phyloP scores from a whole-genome alignment of 2,329 filamentous ascomycete species.

The Ascochyta viciae-villosae region DNA sequence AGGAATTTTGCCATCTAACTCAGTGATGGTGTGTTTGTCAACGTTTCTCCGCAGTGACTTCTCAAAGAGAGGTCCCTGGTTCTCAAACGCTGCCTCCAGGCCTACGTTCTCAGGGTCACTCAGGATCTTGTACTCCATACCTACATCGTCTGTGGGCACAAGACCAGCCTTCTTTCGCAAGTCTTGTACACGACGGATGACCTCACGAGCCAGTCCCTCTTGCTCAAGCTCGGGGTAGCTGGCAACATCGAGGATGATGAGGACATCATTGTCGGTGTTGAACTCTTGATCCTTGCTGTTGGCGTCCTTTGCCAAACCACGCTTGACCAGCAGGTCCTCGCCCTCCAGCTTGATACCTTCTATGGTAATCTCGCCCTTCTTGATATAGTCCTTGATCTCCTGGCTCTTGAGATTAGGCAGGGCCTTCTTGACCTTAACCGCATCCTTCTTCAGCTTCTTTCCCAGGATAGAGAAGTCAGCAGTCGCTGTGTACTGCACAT shows the following conservation, averaged over 20 bases:
- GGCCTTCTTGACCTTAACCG: conserved; percentile 88
- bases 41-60: conserved; percentile 80
- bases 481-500: conserved; percentile 86
- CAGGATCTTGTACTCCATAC: conserved; percentile 89
- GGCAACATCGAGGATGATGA: conserved; percentile 86
- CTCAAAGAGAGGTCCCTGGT: conserved; percentile 72
- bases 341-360: conserved; percentile 84
- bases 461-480: conserved; percentile 95
- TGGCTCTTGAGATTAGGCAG: conserved; percentile 79
- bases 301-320: conserved; percentile 76
- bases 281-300: conserved; percentile 79
- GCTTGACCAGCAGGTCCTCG: conserved; percentile 83
- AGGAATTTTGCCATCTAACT: conserved; percentile 64
- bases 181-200: conserved; percentile 91
- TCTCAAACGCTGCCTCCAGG: conserved; percentile 71
- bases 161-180: conserved; percentile 93
- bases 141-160: conserved; percentile 89
- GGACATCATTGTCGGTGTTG: conserved; percentile 86
- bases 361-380: conserved; percentile 76
- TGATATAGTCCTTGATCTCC: conserved; percentile 80
- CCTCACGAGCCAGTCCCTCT: conserved; percentile 88
- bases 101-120: conserved; percentile 80
- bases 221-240: conserved; percentile 84
- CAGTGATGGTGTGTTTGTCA: conserved; percentile 70
- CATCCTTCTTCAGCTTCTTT: conserved; percentile 97